Evolutionary conservation across 2,329 filamentous ascomycete species (phyloP), one percentile per base, ranked within the genome.

Genomic region (Falciphora oryzae): DNA sequence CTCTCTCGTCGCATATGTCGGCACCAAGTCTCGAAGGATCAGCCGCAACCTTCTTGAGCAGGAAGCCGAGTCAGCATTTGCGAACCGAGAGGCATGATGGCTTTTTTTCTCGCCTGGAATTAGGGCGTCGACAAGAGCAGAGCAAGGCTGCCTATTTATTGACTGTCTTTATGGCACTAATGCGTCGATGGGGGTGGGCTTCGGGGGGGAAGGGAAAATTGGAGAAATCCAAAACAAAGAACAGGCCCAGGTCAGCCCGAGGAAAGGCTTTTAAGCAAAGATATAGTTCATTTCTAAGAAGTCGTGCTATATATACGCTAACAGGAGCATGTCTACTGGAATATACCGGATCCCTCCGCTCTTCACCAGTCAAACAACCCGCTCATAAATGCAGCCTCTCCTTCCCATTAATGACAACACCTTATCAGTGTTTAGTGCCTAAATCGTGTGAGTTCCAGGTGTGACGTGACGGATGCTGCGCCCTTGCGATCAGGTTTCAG

Each of bases 1-100:
- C 1, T 78, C 77, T 8, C 78, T 97, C 10, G 88, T 94, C 14
- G 75, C 73, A 0, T 97, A 85, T 74, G 91, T 96, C 1, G 78
- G 71, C 18, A 64, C 79, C 7, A 74, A 79, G 70, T 72, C 75
- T 7, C 75, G 75, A 64, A 70, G 70, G 44, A 73, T 78, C 66
- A 75, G 68, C 71, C 72, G 71, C 58, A 27, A 70, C 66, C 65
- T 73, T 68, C 64, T 74, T 7, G 73, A 73, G 65, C 57, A 69
- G 57, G 74, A 76, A 68, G 73, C 73, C 6, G 69, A 71, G 66
- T 66, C 65, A 22, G 73, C 73, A 2, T 71, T 72, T 64, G 57
- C 44, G n/a, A 10, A 25, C 44, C 44, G 44, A 11, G 22, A 53
- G 22, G n/a, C n/a, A n/a, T 53, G 44, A n/a, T 53, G 44, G 1